Conservation (phyloP, 768 basidiomycete genomes). For the Hericium rajendrae region DNA sequence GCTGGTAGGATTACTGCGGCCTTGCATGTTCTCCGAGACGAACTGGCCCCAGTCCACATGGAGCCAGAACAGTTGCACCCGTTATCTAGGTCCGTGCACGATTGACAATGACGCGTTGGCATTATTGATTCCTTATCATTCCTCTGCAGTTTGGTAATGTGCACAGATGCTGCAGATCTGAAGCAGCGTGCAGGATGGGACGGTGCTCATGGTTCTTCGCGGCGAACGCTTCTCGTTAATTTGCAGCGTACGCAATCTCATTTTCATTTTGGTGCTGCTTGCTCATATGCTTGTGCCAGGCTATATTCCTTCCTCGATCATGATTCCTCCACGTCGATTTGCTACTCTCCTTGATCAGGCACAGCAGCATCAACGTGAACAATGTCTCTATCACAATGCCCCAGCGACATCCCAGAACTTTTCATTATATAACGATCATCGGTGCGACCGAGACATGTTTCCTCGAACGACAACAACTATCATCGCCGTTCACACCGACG, state of each 20-base stretch:
- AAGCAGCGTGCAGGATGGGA: slow-evolving; percentile 81
- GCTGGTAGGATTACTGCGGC: slow-evolving; percentile 71
- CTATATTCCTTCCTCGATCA: slow-evolving; percentile 82
- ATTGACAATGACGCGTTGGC: slow-evolving; percentile 35
- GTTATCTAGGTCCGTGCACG: slow-evolving; percentile 64
- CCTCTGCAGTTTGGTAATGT: slow-evolving; percentile 61
- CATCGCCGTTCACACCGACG: slow-evolving; percentile 78
- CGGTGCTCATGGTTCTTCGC: slow-evolving; percentile 73
- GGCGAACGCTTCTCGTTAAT: slow-evolving; percentile 62
- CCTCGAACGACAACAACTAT: slow-evolving; percentile 81
- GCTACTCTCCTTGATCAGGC: slow-evolving; percentile 81
- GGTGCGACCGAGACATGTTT: slow-evolving; percentile 73
- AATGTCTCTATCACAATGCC: slow-evolving; percentile 82
- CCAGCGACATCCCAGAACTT: slow-evolving; percentile 46
- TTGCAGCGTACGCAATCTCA: slow-evolving; percentile 42
- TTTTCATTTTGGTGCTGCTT: not conserved
- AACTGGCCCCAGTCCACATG: slow-evolving; percentile 74
- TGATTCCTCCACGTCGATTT: slow-evolving; percentile 89
- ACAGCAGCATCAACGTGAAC: slow-evolving; percentile 63
- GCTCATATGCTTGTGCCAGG: slow-evolving; percentile 33
- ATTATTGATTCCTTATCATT: too few species aligned
- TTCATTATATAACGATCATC: slow-evolving; percentile 83
- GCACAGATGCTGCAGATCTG: slow-evolving; percentile 74
- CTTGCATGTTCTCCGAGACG: slow-evolving; percentile 76
- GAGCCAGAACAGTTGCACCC: slow-evolving; percentile 78